Base-by-base conservation (phyloP, 169 alveolate genomes). In the Plasmodium berghei region DNA sequence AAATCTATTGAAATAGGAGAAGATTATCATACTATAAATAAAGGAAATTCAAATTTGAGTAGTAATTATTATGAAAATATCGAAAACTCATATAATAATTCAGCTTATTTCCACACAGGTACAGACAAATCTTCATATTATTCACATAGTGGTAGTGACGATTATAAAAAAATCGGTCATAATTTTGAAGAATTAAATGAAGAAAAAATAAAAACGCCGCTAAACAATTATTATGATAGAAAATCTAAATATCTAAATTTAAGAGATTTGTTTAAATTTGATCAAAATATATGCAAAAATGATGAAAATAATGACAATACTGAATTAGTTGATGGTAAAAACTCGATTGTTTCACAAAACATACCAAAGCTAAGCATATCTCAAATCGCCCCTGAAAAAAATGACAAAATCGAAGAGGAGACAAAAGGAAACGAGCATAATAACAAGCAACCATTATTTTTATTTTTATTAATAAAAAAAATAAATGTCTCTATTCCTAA, bases 221-320 rank as follows among this genome's bases (percentile, higher is more conserved):
- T 63, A 1, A n/a, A 10, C 12, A 62, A 24, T 45, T 63, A 46
- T 24, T 49, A 40, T 24, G 22, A 63, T 58, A 70, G 48, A 64
- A 26, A 77, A 24, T 63, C 70, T 62, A 83, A 67, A 20, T 83
- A 83, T 67, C 20, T 40, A 34, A 83, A 83, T 62, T 71, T 83
- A 16, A 83, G 71, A 83, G 46, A 83, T 48, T 72, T 83, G 4
- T 83, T 83, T 22, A 83, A 52, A 58, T 83, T 46, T 55, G 75
- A 83, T 10, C 59, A 52, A 52, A 52, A 14, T 52, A 52, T 10
- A 49, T 49, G 59, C 8, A n/a, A 10, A 0, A 49, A 12, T 49
- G 59, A 28, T 28, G 40, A 28, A 28, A 28, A 34, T n/a, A 62
- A 18, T 46, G 26, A 45, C 14, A 48, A 42, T 61, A 48, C 20